A percentile compares a stretch with the other conserved stretches of the same genome.
phyloP scores from a whole-genome alignment of 768 basidiomycete genomes.

The Termitomyces sp. region DNA sequence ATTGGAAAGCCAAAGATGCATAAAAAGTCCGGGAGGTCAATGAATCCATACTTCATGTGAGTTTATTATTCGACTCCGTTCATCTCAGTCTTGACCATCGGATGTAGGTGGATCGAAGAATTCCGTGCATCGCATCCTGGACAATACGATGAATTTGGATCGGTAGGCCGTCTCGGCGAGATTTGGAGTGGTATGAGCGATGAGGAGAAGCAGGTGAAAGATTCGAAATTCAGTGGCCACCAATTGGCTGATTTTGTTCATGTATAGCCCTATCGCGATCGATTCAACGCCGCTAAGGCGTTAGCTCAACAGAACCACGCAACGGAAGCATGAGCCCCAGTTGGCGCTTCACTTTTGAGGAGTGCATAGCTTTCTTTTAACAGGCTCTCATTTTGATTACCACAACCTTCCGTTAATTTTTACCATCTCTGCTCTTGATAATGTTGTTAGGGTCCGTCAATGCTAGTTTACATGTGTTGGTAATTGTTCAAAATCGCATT shows the following conservation, averaged over 20 bases:
- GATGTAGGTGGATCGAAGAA: not conserved
- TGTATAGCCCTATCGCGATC: not conserved
- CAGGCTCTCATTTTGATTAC: not conserved
- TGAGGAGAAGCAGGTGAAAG: not conserved
- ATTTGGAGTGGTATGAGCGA: not conserved
- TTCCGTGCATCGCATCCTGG: not conserved
- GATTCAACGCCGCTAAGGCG: not conserved
- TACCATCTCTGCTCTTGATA: not conserved
- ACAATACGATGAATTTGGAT: no score
- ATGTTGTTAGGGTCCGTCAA: not conserved
- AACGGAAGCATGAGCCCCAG: not conserved
- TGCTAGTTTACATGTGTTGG: not conserved
- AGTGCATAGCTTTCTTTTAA: not conserved
- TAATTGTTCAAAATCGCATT: not conserved
- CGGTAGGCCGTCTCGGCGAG: no score
- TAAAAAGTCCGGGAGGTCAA: rapidly evolving
- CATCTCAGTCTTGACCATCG: not conserved
- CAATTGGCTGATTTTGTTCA: not conserved
- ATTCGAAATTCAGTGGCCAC: not conserved
- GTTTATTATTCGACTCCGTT: not conserved
- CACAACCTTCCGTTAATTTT: not conserved
- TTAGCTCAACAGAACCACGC: not conserved
- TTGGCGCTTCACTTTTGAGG: not conserved
- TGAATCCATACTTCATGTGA: not conserved
- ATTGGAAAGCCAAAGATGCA: slow-evolving; percentile 19